Evolutionary conservation across 2,329 filamentous ascomycete species (phyloP), one percentile per base, ranked within the genome.

Genomic region (Stagonosporopsis cucurbitacearum): DNA sequence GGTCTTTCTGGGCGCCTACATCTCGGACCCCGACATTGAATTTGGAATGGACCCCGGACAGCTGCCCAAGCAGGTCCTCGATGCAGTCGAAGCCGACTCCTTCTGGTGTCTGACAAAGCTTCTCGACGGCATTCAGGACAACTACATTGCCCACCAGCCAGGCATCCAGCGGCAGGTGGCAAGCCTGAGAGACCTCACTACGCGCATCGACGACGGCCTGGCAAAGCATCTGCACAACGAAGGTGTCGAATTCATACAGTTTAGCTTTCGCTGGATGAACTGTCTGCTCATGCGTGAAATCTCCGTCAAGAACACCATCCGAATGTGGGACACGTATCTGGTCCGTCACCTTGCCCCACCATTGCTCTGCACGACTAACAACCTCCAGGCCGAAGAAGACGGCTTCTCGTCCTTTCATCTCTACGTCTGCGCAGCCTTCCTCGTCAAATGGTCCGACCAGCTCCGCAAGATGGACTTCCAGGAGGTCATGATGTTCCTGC

Each of bases 271-370:
- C 53, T 99, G 95, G 95, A 99, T 99, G 95, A 99, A 99, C 71
- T 99, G 95, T 75, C 85, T 99, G 48, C 82, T 99, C 63, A 99
- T 99, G 95, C 86, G 95, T 61, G 95, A 99, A 78, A 90, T 99
- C 63, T 96, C 90, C 72, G 94, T 99, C 54, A 91, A 88, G 75
- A 98, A 97, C 74, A 97, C 92, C 0, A 96, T 99, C 62, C 85
- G 95, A 66, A 99, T 99, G 95, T 99, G 95, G 95, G 95, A 99
- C 77, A 99, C 95, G 23, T 99, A 99, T 79, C 85, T 99, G 80
- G 94, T 97, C 81, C 73, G 87, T 78, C 2, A 33, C 6, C 15
- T 12, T 35, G 8, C 22, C 6, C 56, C 42, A 15, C 6, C 25
- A 12, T 8, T 0, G 5, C 3, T 54, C 50, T 54, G 45, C 17